Base-by-base conservation (phyloP, 129 eudicot species). In the Flaveria sonorensis region DNA sequence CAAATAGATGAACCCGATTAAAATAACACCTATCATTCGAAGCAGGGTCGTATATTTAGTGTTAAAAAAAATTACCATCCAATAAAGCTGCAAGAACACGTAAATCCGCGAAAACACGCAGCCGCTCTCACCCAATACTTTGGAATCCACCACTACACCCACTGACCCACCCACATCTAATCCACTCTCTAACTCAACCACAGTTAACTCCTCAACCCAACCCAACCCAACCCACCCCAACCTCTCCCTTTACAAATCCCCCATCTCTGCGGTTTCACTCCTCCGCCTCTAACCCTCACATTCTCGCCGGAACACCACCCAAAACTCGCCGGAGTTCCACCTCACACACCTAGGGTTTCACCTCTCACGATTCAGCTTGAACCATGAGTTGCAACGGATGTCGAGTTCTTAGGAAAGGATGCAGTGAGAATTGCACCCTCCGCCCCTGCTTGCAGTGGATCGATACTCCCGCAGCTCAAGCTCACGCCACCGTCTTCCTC, bases 371-470 rank as follows among this genome's bases (percentile, higher is more conserved):
- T 61, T 60, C 30, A 70, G 9, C 21, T 45, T 60, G 9, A 18
- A 52, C 45, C 71, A 93, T 93, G 98, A 93, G 98, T 70, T 93
- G 98, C 91, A 93, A 88, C 51, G 98, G 98, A 0, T 93, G 98
- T 79, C 81, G 98, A 67, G 89, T 93, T 16, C 97, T 93, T 4
- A 87, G 98, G 42, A 93, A 90, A 55, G 98, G 98, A 36, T 93
- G 98, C 78, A 90, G 97, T 32, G 98, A 90, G 20, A 78, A 47
- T 71, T 93, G 98, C 64, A 86, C 88, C 8, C 82, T 93, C 4
- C 86, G 97, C 42, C 97, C 97, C 12, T 93, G 92, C 76, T 80
- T 93, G 55, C 96, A 93, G 57, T 93, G 92, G 97, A 90, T 93
- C 55, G 86, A 90, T 63, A 70, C 86, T 6, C 82, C 97, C 4